These are phyloP conservation scores for Chromera velia DNA, from an alignment of 73 alveolate species.

Conservation along the genomic window DNA sequence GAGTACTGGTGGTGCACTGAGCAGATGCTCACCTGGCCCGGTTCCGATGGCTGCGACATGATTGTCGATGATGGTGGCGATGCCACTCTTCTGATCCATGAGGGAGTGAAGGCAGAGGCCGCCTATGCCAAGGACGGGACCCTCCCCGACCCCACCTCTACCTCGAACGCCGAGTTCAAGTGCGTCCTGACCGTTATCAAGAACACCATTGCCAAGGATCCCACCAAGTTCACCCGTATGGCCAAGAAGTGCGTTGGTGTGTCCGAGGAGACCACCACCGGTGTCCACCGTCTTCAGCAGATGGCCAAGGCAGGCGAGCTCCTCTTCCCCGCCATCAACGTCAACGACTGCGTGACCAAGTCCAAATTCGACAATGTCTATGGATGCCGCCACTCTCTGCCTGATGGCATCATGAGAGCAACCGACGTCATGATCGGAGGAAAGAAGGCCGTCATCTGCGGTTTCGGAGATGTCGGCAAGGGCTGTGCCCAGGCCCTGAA, in stretches of 20 bases:
- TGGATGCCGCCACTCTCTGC: slow-evolving; percentile 88
- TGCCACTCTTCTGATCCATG: slow-evolving; percentile 84
- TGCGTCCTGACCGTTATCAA: slow-evolving; percentile 61
- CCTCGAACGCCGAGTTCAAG: slow-evolving; percentile 61
- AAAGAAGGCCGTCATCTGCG: slow-evolving; percentile 82
- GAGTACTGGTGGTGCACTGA: slow-evolving; percentile 94
- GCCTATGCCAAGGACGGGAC: slow-evolving; percentile 64
- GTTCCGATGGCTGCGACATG: slow-evolving; percentile 78
- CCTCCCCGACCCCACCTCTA: slow-evolving; percentile 64
- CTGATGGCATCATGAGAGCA: slow-evolving; percentile 95
- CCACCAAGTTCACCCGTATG: slow-evolving; percentile 76
- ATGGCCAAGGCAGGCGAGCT: slow-evolving; percentile 73
- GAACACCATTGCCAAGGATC: slow-evolving; percentile 66
- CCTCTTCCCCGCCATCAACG: slow-evolving; percentile 83
- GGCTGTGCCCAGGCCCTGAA: slow-evolving; percentile 91
- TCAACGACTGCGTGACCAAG: slow-evolving; percentile 89
- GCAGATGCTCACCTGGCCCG: slow-evolving; percentile 80
- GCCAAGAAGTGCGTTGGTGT: slow-evolving; percentile 75
- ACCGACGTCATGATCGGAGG: slow-evolving; percentile 96
- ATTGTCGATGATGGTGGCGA: slow-evolving; percentile 95
- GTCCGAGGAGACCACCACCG: slow-evolving; percentile 94
- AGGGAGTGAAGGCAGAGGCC: slow-evolving; percentile 42
- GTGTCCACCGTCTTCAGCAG: slow-evolving; percentile 82
- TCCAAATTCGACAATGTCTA: slow-evolving; percentile 75
- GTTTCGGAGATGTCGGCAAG: slow-evolving; percentile 94